phyloP scores from a whole-genome alignment of 192 early-diverging fungal genomes.

The Spizellomyces sp. region DNA sequence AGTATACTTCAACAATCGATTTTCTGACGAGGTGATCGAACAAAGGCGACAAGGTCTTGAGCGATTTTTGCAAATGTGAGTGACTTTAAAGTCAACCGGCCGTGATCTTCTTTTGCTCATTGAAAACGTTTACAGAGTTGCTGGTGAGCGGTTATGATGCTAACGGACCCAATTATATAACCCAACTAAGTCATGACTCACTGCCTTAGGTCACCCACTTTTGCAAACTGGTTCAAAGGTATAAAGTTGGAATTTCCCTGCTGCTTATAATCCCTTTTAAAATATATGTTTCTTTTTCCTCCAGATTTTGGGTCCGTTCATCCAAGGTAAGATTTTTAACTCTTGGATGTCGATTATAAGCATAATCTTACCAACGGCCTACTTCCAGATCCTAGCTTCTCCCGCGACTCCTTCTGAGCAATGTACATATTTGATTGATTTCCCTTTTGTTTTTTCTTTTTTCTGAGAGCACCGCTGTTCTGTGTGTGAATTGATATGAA shows the following conservation, averaged over 20 bases:
- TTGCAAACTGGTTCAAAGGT: conserved; percentile 97
- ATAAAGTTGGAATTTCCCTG: neutral
- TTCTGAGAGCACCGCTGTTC: no score
- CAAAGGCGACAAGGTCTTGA: conserved; percentile 86
- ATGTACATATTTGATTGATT: no score
- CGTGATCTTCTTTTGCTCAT: conserved; percentile 13
- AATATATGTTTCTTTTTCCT: neutral
- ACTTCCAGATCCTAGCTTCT: conserved; percentile 74
- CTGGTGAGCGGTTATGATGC: conserved; percentile 15
- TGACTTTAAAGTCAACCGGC: conserved; percentile 4
- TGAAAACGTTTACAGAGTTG: conserved; percentile 25
- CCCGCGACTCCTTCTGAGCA: conserved; percentile 51
- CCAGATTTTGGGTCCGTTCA: conserved; percentile 76
- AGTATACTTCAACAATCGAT: conserved; percentile 89
- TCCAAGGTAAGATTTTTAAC: conserved; percentile 58
- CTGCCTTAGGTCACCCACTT: conserved; percentile 82
- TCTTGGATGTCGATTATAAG: neutral
- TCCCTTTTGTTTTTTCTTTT: no score
- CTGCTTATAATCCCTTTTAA: no score
- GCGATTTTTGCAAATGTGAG: conserved; percentile 94
- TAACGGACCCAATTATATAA: conserved; percentile 55
- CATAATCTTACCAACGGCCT: conserved; percentile 4
- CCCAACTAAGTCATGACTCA: no score
- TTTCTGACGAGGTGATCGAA: conserved; percentile 96
- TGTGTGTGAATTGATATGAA: no score